Base-by-base conservation (phyloP, 768 basidiomycete genomes). In the Tylopilus vinaceipallidus region DNA sequence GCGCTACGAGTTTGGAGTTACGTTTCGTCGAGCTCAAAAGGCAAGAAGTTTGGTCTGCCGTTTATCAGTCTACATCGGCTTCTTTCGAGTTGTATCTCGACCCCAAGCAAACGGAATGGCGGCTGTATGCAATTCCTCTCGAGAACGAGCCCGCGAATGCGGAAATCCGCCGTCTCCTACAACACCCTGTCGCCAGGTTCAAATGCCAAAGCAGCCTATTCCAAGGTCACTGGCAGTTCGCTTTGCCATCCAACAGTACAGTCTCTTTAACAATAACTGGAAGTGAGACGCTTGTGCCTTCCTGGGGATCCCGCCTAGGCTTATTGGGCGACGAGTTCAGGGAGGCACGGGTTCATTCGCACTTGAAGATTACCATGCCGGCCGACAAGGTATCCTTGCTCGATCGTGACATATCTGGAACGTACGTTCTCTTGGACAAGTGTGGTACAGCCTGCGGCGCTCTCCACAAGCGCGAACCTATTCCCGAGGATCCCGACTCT, bases 381-480 rank as follows among this genome's bases (percentile, higher is more conserved):
- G 58, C 67, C 9, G 74, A 77, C 27, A 73, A 77, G 23, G 61
- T 71, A 8, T 49, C 60, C 2, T 65, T 71, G 46, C 78, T 90
- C 26, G 94, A 95, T 65, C 83, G 86, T 39, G 82, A 91, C 61
- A 84, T 97, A 38, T 83, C 86, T 6, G 95, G 95, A 6, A 73
- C 71, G 2, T 98, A 97, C 62, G 68, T 71, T 22, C 82, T 94
- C 41, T 73, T 94, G 45, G 85, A 89, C 54, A 86, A 85, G 63
- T 98, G 95, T 49, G 93, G 94, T 7, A 91, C 91, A 2, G 91
- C 95, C 8, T 91, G 88, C 62, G 77, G 79, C 22, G 87, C 88
- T 19, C 73, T 98, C 40, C 92, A 95, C 69, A 84, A 81, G 67
- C 84, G 80, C 55, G 62, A 74, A 20, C 42, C 65, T 14, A 66